Base-by-base conservation (phyloP, 306 rosid species). In the Rosa chinensis region DNA sequence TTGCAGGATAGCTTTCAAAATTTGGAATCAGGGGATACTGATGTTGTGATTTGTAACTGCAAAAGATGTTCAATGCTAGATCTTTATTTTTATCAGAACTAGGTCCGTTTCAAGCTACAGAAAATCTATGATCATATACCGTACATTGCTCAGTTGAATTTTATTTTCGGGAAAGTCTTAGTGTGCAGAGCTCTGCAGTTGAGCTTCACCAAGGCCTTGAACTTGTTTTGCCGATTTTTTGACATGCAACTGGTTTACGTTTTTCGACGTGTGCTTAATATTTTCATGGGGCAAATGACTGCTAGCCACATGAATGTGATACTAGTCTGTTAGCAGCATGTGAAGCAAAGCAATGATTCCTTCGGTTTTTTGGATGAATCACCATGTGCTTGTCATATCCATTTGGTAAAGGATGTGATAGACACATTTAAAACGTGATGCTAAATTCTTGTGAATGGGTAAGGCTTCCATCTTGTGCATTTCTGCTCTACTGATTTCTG, bases 331-430 rank as follows among this genome's bases (percentile, higher is more conserved):
- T 28, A 13, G 20, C 20, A 73, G 49, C 48, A 73, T 37, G 66
- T 74, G 52, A 39, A 35, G 45, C 45, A 66, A 66, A 2, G 44
- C 70, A 13, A 7, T 7, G 5, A 7, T 37, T 37, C 47, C n/a
- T 35, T 66, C 18, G 39, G 47, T 73, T 58, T 70, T 62, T 18
- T 58, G 68, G 69, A 50, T 72, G 48, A 32, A 72, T 55, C 40
- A 8, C 28, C 62, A 58, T 42, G 68, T 74, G 68, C 49, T 73
- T 73, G 66, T n/a, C 56, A 73, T 55, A n/a, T 40, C 52, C 39
- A 42, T 73, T 72, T 39, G 66, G 77, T 55, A 53, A n/a, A 20
- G 47, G 76, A 73, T 73, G 77, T 73, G 66, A 35, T 2, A 4
- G 53, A 28, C 11, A 13, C 52, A 55, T 56, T n/a, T 50, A 32